These are phyloP conservation scores for Ustilago nuda DNA, from an alignment of 1,284 basidiomycete genomes.

Conservation along the genomic window DNA sequence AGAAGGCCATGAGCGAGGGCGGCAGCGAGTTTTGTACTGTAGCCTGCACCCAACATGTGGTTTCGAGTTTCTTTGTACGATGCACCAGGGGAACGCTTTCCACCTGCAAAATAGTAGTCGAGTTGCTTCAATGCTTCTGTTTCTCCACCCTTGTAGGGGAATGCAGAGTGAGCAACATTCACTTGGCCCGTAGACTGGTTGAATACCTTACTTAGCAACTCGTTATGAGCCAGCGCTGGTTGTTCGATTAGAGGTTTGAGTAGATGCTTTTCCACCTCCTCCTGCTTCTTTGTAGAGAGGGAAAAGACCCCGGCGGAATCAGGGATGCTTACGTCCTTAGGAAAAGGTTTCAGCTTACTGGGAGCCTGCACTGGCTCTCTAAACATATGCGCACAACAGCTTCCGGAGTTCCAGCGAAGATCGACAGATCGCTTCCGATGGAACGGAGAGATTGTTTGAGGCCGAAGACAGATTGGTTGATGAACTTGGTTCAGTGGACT, in stretches of 20 bases:
- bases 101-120: conserved; percentile 52
- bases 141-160: conserved; percentile 61
- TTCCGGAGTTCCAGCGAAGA: conserved; percentile 61
- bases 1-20: conserved; percentile 58
- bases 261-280: conserved; percentile 38
- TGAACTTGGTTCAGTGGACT: conserved; percentile 49
- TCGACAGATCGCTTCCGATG: conserved; percentile 50
- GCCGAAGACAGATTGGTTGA: conserved; percentile 59
- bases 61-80: conserved; percentile 63
- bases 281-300: conserved; percentile 20
- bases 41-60: conserved; percentile 56
- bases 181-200: not conserved
- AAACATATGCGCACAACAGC: conserved; percentile 54
- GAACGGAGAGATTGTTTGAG: conserved; percentile 36
- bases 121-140: conserved; percentile 54
- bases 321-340: conserved; percentile 16
- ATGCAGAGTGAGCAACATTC: conserved; percentile 43
- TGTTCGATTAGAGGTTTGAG: conserved; percentile 51
- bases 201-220: conserved; percentile 30
- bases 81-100: conserved; percentile 17
- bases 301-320: conserved; percentile 37
- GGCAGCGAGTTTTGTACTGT: conserved; percentile 61
- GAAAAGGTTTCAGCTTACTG: conserved; percentile 49
- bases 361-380: conserved; percentile 45
- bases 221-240: conserved; percentile 37